Conservation (phyloP, 2,329 filamentous ascomycete species). For the Tolypocladium amazonense region DNA sequence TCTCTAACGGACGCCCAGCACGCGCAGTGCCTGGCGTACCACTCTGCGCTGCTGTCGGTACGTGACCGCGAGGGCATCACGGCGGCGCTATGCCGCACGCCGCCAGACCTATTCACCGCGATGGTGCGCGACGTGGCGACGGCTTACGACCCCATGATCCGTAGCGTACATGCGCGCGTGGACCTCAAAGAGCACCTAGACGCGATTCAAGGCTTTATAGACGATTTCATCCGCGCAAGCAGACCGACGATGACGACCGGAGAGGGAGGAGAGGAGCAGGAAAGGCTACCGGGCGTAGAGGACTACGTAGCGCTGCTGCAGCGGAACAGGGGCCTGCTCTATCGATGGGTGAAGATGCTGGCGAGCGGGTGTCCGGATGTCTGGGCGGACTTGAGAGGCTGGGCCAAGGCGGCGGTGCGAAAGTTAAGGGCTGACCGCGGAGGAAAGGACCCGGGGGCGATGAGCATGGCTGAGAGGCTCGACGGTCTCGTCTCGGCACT, state of each 20-base stretch:
- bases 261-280: slow-evolving; percentile 12
- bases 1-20: slow-evolving; percentile 51
- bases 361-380: slow-evolving; percentile 58
- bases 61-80: slow-evolving; percentile 65
- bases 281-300: slow-evolving; percentile 48
- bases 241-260: slow-evolving; percentile 32
- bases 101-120: slow-evolving; percentile 63
- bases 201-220: slow-evolving; percentile 57
- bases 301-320: slow-evolving; percentile 60
- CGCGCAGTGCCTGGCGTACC: slow-evolving; percentile 55
- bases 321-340: slow-evolving; percentile 51
- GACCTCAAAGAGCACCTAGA: slow-evolving; percentile 60
- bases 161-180: slow-evolving; percentile 58
- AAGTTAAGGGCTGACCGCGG: slow-evolving; percentile 36
- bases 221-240: slow-evolving; percentile 55
- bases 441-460: slow-evolving; percentile 7
- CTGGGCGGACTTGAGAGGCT: slow-evolving; percentile 47
- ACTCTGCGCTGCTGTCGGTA: slow-evolving; percentile 58
- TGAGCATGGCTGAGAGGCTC: slow-evolving; percentile 29
- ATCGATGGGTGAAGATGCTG: slow-evolving; percentile 62
- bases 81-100: slow-evolving; percentile 53
- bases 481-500: slow-evolving; percentile 35
- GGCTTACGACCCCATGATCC: slow-evolving; percentile 66
- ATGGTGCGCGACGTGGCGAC: slow-evolving; percentile 53
- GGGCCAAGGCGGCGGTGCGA: slow-evolving; percentile 45